Evolutionary conservation across 306 rosid species (phyloP).

Genomic region (Corylus heterophylla): DNA sequence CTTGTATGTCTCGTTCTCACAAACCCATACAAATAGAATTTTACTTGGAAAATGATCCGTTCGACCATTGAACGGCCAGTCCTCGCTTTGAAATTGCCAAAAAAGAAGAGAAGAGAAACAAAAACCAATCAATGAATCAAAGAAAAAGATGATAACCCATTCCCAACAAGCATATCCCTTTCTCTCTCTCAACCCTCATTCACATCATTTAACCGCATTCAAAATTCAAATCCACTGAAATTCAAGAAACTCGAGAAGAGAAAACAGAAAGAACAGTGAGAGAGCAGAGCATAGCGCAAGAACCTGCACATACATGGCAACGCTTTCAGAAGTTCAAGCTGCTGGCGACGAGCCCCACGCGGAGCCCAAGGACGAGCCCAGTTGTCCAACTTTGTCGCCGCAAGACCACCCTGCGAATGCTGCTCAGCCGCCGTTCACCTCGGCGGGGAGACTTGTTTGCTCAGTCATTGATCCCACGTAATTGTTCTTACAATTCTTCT

Average conservation of each 20-base stretch:
- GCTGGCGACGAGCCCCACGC: slow-evolving; percentile 65
- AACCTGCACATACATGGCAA: slow-evolving; percentile 48
- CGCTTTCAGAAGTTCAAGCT: slow-evolving; percentile 82
- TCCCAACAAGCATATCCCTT: slow-evolving; percentile 51
- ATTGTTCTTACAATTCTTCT: neutral
- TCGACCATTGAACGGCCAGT: slow-evolving; percentile 2
- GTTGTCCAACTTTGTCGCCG: slow-evolving; percentile 67
- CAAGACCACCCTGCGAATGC: slow-evolving; percentile 56
- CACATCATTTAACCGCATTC: slow-evolving; percentile 31
- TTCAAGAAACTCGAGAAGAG: neutral
- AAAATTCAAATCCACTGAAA: slow-evolving; percentile 51
- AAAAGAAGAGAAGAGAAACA: slow-evolving; percentile 6
- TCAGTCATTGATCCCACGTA: slow-evolving; percentile 25
- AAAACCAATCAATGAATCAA: slow-evolving; percentile 24
- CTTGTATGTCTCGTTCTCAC: neutral
- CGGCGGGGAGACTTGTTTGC: slow-evolving; percentile 35
- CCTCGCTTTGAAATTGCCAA: slow-evolving; percentile 14
- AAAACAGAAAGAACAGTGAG: neutral
- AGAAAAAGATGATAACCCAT: slow-evolving; percentile 35
- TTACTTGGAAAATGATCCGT: slow-evolving; percentile 4
- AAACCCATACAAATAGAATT: neutral
- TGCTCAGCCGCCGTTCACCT: slow-evolving; percentile 51
- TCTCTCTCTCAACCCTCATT: slow-evolving; percentile 14
- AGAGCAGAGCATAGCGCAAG: slow-evolving; percentile 4
- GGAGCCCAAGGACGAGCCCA: slow-evolving; percentile 79